A percentile compares a stretch with the other conserved stretches of the same genome.
phyloP scores from a whole-genome alignment of 2,329 filamentous ascomycete species.

The Plenodomus lindquistii region DNA sequence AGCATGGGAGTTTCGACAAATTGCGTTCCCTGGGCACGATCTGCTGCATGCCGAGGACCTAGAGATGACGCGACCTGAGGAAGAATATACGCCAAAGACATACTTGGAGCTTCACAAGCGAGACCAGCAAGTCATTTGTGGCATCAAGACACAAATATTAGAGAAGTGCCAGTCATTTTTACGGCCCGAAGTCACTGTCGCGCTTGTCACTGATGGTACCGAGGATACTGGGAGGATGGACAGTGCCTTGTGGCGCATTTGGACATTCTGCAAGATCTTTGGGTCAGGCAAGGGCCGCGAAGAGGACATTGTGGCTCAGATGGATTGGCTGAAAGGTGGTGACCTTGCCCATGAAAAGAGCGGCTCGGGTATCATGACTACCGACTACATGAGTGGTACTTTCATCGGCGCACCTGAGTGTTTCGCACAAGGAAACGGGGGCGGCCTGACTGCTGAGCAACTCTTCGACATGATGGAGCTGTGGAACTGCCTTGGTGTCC shows the following conservation, averaged over 20 bases:
- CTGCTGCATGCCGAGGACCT: conserved; percentile 46
- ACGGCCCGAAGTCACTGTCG: conserved; percentile 59
- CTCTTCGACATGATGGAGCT: conserved; percentile 68
- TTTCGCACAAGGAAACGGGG: conserved; percentile 62
- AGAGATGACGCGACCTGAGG: conserved; percentile 51
- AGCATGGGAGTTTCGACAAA: conserved; percentile 64
- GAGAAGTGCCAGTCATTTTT: conserved; percentile 59
- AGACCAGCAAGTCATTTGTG: conserved; percentile 58
- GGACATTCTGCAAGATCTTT: conserved; percentile 68
- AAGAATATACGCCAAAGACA: conserved; percentile 57
- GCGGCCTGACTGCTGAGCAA: conserved; percentile 58
- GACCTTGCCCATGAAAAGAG: conserved; percentile 53
- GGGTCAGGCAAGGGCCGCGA: conserved; percentile 62
- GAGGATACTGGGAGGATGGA: conserved; percentile 57
- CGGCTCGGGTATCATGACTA: conserved; percentile 52
- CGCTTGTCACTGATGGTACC: conserved; percentile 54
- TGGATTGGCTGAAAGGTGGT: conserved; percentile 66
- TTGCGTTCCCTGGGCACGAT: conserved; percentile 56
- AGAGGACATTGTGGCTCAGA: conserved; percentile 62
- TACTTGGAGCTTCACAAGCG: conserved; percentile 58
- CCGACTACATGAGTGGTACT: conserved; percentile 57
- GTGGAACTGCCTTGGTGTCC: conserved; percentile 63
- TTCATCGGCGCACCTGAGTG: conserved; percentile 60
- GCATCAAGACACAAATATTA: conserved; percentile 60
- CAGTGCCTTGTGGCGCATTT: conserved; percentile 67